A percentile compares a stretch with the other conserved stretches of the same genome.
These are phyloP conservation scores for Glaciozyma antarctica DNA, from an alignment of 768 basidiomycete genomes.

Conservation along the genomic window DNA sequence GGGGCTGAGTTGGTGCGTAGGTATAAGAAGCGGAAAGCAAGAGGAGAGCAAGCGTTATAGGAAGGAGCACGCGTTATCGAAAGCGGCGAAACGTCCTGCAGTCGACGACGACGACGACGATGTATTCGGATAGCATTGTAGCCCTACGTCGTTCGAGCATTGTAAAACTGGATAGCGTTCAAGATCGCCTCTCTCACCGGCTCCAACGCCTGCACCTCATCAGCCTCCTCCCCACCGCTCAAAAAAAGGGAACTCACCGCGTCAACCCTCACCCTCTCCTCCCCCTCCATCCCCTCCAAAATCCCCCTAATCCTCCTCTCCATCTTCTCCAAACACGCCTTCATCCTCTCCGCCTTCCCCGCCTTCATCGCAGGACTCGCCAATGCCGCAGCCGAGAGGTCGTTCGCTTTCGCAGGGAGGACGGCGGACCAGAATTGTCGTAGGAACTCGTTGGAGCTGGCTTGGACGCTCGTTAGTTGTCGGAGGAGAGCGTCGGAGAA, in stretches of 20 bases:
- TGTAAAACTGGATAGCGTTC: constrained; percentile 4
- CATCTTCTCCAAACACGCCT: constrained; percentile 65
- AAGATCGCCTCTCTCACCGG: constrained; percentile 19
- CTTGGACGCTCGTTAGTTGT: constrained; percentile 59
- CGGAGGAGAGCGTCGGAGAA: constrained; percentile 68
- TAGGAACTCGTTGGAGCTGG: constrained; percentile 88
- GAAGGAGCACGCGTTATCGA: constrained; percentile 36
- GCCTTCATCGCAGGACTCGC: constrained; percentile 61
- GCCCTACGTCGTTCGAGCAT: background rate
- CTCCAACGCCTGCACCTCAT: constrained; percentile 4
- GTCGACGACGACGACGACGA: constrained; percentile 19
- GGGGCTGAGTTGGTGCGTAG: constrained; percentile 21
- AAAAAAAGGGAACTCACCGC: constrained; percentile 46
- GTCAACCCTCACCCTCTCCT: constrained; percentile 53
- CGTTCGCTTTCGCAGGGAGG: constrained; percentile 30
- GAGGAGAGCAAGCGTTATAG: constrained; percentile 36
- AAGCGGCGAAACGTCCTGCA: constrained; percentile 9
- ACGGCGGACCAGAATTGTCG: constrained; percentile 90
- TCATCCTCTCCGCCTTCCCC: constrained; percentile 78
- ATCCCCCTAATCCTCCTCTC: constrained; percentile 72
- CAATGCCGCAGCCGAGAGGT: constrained; percentile 24
- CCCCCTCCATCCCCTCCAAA: constrained; percentile 52
- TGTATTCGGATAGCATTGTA: constrained; percentile 7
- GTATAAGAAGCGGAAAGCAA: constrained; percentile 39
- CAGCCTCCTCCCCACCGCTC: too few relatives aligned